Percentiles rank a stretch among this genome's conserved stretches.
Conservation (phyloP, 2,329 filamentous ascomycete species). For the Fusarium newnesense region DNA sequence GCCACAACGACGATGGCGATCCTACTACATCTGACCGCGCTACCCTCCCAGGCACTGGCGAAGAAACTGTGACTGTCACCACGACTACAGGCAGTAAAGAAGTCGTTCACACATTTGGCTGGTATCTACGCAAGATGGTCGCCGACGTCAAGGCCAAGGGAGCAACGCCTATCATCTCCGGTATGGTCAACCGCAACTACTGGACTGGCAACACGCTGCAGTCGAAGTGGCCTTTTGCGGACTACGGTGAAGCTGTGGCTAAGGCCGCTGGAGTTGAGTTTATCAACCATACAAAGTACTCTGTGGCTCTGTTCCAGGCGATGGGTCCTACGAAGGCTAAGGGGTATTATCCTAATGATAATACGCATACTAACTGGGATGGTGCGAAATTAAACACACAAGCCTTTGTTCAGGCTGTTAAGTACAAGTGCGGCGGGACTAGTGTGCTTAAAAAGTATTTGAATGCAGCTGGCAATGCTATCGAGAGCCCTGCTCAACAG, state of each 20-base stretch:
- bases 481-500: not conserved
- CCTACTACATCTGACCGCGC: not conserved
- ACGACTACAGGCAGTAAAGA: not conserved
- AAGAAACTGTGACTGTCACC: not conserved
- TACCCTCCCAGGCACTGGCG: not conserved
- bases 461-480: not conserved
- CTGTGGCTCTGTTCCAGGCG: not conserved
- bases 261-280: not conserved
- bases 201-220: not conserved
- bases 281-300: not conserved
- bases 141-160: not conserved
- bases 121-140: not conserved
- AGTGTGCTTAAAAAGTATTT: not conserved
- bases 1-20: not conserved
- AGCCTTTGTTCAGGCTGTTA: not conserved
- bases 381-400: not conserved
- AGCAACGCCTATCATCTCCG: not conserved
- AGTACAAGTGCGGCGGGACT: not conserved
- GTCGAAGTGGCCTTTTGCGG: fast-evolving
- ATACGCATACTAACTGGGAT: not conserved
- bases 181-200: not conserved
- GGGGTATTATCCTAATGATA: not conserved
- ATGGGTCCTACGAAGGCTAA: fast-evolving
- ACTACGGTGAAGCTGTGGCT: not conserved
- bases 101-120: not conserved